Evolutionary conservation across 805 yeast species (phyloP).

Genomic region (Ascoidea rubescens): DNA sequence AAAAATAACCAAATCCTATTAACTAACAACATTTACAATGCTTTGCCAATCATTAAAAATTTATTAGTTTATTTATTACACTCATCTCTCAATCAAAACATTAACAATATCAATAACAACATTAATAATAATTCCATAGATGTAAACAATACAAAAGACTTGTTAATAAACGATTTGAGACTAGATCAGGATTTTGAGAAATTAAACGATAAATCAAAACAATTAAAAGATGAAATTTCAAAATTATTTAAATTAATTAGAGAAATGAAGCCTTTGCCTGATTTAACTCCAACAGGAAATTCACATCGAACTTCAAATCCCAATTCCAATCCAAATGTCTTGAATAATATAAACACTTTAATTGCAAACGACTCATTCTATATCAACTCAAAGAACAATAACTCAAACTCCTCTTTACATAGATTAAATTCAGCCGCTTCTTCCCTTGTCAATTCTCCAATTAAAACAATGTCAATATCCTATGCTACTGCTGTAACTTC

Average conservation of each 20-base stretch:
- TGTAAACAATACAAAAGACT: too few species aligned
- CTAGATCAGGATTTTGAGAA: neutral
- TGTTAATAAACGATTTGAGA: neutral
- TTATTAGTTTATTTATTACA: slow-evolving; percentile 3
- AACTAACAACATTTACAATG: slow-evolving; percentile 1
- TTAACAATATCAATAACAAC: slow-evolving; percentile 2
- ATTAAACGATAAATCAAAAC: neutral
- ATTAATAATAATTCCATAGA: slow-evolving; percentile 2
- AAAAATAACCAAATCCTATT: slow-evolving; percentile 2
- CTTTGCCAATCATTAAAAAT: slow-evolving; percentile 1
- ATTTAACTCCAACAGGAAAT: neutral
- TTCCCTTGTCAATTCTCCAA: too few species aligned
- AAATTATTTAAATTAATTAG: too few species aligned
- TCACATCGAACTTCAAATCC: neutral
- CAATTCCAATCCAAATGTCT: neutral
- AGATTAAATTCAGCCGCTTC: too few species aligned
- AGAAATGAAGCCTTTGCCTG: neutral
- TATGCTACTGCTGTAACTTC: neutral
- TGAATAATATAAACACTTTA: too few species aligned
- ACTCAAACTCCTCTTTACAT: neutral
- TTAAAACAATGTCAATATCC: neutral
- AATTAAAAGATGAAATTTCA: neutral
- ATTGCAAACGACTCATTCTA: neutral
- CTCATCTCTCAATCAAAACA: too few species aligned
- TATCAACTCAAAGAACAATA: neutral